Conservation (phyloP, 768 basidiomycete genomes). For the Russula olivacea region DNA sequence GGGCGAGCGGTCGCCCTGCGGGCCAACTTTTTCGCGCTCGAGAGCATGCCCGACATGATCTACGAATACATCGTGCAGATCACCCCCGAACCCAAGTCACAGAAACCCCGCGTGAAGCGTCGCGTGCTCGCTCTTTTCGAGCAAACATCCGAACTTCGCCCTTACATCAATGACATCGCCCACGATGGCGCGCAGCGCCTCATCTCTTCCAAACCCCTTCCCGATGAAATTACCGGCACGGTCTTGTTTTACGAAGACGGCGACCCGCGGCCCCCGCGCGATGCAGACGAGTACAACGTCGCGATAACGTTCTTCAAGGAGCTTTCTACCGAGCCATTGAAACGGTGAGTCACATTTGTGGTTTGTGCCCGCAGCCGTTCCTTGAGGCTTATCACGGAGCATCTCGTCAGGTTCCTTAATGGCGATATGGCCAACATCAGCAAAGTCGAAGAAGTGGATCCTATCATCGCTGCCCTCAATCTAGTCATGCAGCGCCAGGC, state of each 20-base stretch:
- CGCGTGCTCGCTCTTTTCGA: slow-evolving; percentile 56
- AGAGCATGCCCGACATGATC: slow-evolving; percentile 40
- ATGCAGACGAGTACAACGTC: slow-evolving; percentile 40
- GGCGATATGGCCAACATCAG: slow-evolving; percentile 50
- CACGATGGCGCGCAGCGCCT: slow-evolving; percentile 42
- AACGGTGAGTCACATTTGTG: slow-evolving; percentile 30
- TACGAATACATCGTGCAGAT: slow-evolving; percentile 56
- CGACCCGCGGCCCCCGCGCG: slow-evolving; percentile 31
- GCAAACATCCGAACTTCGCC: slow-evolving; percentile 32
- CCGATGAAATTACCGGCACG: slow-evolving; percentile 33
- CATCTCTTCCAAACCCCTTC: slow-evolving; percentile 37
- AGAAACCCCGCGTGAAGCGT: slow-evolving; percentile 36
- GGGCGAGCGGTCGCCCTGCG: slow-evolving; percentile 41
- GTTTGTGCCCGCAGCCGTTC: too few relatives aligned
- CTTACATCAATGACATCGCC: slow-evolving; percentile 42
- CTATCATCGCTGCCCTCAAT: slow-evolving; percentile 59
- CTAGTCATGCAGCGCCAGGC: slow-evolving; percentile 55
- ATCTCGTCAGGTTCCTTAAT: slow-evolving; percentile 43
- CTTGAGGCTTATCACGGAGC: background rate
- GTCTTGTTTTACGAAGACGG: slow-evolving; percentile 41
- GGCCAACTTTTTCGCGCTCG: slow-evolving; percentile 58
- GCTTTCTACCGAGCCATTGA: slow-evolving; percentile 31
- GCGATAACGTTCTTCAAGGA: slow-evolving; percentile 32
- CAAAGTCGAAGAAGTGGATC: slow-evolving; percentile 45
- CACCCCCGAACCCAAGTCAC: slow-evolving; percentile 41